Percentiles rank a stretch among this genome's conserved stretches.
Evolutionary conservation across 2,329 filamentous ascomycete species (phyloP).

Genomic region (Madurella mycetomatis): DNA sequence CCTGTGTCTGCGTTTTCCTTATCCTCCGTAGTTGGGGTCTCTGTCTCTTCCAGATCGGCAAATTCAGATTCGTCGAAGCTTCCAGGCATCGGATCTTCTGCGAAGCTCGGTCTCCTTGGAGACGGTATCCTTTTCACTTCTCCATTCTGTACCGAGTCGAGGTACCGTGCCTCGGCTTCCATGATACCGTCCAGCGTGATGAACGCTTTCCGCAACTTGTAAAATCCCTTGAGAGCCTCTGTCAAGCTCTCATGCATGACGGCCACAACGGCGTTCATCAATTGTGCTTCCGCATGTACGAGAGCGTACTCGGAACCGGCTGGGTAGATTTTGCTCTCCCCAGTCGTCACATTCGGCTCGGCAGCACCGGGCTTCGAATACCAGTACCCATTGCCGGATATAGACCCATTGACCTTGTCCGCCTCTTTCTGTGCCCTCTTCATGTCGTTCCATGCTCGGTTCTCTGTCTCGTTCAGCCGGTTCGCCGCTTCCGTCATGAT

Average conservation of each 20-base stretch:
- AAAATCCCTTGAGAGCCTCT: slow-evolving; percentile 86
- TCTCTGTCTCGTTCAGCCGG: slow-evolving; percentile 70
- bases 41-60: slow-evolving; percentile 24
- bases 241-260: slow-evolving; percentile 91
- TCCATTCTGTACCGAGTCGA: slow-evolving; percentile 30
- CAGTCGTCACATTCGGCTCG: slow-evolving; percentile 30
- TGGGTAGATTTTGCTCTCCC: slow-evolving; percentile 58
- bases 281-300: slow-evolving; percentile 76
- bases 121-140: background rate
- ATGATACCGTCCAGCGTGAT: slow-evolving; percentile 75
- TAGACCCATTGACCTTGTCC: slow-evolving; percentile 21
- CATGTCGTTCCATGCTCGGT: slow-evolving; percentile 69
- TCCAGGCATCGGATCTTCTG: slow-evolving; percentile 37
- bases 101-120: slow-evolving; percentile 13
- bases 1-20: slow-evolving; percentile 46
- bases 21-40: slow-evolving; percentile 8
- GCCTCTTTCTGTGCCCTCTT: slow-evolving; percentile 66
- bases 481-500: slow-evolving; percentile 79
- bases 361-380: slow-evolving; percentile 25
- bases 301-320: slow-evolving; percentile 83
- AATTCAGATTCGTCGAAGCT: slow-evolving; percentile 36
- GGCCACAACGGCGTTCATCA: slow-evolving; percentile 84
- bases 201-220: slow-evolving; percentile 86
- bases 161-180: slow-evolving; percentile 61
- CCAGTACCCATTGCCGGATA: slow-evolving; percentile 23